Conservation (phyloP, 768 basidiomycete species). For the Phlegmacium glaucopus region DNA sequence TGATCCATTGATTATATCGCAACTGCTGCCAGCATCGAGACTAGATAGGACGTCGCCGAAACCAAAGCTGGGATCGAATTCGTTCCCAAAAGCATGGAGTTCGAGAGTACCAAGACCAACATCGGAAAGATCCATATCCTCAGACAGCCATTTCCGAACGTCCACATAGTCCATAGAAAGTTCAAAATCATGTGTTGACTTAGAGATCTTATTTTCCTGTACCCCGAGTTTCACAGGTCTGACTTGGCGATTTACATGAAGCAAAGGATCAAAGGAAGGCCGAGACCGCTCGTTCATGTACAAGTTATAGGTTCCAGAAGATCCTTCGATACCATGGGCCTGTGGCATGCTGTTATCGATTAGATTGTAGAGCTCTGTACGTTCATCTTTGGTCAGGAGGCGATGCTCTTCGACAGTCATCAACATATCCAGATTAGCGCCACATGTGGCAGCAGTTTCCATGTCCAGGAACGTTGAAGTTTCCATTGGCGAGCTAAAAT, state of each 20-base stretch:
- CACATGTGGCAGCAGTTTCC: constrained; percentile 9
- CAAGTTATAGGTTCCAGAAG: constrained; percentile 47
- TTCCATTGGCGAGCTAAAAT: constrained; percentile 14
- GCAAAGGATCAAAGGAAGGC: constrained; percentile 44
- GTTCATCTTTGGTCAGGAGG: constrained; percentile 41
- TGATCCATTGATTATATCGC: background rate
- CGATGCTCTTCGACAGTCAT: constrained; percentile 24
- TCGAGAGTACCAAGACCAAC: constrained; percentile 9
- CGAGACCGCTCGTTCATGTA: constrained; percentile 48
- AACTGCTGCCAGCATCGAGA: background rate
- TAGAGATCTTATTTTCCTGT: constrained; percentile 2
- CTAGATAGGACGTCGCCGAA: background rate
- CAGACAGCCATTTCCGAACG: constrained; percentile 29
- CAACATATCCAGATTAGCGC: constrained; percentile 11
- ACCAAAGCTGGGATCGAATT: constrained; percentile 3
- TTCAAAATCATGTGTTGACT: constrained; percentile 8
- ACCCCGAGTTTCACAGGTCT: constrained; percentile 6
- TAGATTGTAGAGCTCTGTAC: constrained; percentile 47
- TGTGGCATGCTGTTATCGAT: constrained; percentile 47
- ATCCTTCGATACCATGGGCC: constrained; percentile 44
- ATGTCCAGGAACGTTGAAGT: constrained; percentile 12
- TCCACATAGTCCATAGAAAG: constrained; percentile 22
- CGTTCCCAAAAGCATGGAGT: constrained; percentile 9
- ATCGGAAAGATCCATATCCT: constrained; percentile 19
- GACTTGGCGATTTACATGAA: constrained; percentile 7